Conservation (phyloP, 2,329 filamentous ascomycete species). For the Trichothecium roseum region DNA sequence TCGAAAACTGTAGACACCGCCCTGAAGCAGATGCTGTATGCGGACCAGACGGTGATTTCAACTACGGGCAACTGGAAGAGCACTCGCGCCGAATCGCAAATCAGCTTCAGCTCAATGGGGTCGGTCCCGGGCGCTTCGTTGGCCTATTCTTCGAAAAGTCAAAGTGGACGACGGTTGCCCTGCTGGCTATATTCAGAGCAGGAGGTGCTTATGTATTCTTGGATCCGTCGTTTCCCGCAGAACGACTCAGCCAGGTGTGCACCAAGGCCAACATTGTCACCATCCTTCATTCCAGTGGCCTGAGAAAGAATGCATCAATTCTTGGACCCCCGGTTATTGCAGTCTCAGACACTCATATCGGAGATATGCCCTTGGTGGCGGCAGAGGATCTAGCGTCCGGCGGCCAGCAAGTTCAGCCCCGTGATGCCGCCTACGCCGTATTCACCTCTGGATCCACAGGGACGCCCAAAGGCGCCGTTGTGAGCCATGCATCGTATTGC, state of each 20-base stretch:
- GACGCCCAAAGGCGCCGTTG: neutral
- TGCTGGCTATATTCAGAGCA: neutral
- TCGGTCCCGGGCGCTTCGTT: constrained; percentile 7
- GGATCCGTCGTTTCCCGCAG: neutral
- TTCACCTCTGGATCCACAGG: constrained; percentile 1
- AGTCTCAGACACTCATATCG: neutral
- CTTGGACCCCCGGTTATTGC: neutral
- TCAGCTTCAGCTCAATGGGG: neutral
- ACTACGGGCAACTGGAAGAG: neutral
- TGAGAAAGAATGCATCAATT: too few species aligned
- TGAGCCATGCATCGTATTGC: neutral
- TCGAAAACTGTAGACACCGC: constrained; percentile 1
- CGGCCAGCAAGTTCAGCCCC: too few species aligned
- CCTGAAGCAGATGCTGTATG: constrained; percentile 5
- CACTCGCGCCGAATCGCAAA: neutral
- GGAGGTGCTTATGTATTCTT: neutral
- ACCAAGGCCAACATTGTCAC: too few species aligned
- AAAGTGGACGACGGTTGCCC: neutral
- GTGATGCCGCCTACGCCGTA: too few species aligned
- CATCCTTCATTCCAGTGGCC: too few species aligned
- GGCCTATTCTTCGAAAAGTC: neutral
- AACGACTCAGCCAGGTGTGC: neutral
- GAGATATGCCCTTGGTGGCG: too few species aligned
- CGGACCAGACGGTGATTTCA: constrained; percentile 7
- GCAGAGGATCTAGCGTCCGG: too few species aligned